Base-by-base conservation (phyloP, 2,329 filamentous ascomycete genomes). In the Drechslerella dactyloides region DNA sequence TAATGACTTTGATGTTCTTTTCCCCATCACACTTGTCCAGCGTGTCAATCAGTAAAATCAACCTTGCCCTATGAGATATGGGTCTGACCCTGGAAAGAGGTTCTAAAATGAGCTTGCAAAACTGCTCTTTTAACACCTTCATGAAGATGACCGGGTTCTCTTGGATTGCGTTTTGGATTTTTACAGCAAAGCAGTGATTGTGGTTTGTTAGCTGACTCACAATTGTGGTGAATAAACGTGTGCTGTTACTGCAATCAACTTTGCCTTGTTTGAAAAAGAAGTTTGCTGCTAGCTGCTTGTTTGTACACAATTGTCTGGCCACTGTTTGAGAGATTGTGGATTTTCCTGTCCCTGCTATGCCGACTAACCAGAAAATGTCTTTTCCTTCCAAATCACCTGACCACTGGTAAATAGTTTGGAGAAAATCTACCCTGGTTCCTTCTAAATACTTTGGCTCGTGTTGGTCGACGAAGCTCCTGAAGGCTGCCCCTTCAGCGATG, bases 361-460 rank as follows among this genome's bases (percentile, higher is more conserved):
- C 79, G n/a, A 76, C 76, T 7, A 81, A 75, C 79, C 78, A 81
- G 51, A 75, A 76, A n/a, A 77, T 76, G 19, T 63, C 50, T 52
- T 69, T 42, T 13, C 60, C 53, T 1, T 66, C 13, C 2, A 19
- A 5, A 15, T 51, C 21, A 1, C 44, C 15, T 17, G 15, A 48
- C 74, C 70, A 74, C 13, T 21, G 40, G 0, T 76, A 74, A 1
- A 83, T 73, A 44, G 82, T 77, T 6, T 56, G 19, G 3, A 75
- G 57, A 30, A 78, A 58, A 40, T 75, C 75, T n/a, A 75, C 69
- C 48, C 77, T 72, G n/a, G 76, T 77, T 33, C 69, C 55, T 24
- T 42, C 53, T 15, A 75, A 73, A 65, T 76, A 77, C 19, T 44
- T 58, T 52, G 13, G 74, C 48, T 42, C 66, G 74, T 74, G 59